Percentiles rank a stretch among this genome's conserved stretches.
These are phyloP conservation scores for Cronartium quercuum DNA, from an alignment of 1,284 basidiomycete genomes.

Conservation along the genomic window DNA sequence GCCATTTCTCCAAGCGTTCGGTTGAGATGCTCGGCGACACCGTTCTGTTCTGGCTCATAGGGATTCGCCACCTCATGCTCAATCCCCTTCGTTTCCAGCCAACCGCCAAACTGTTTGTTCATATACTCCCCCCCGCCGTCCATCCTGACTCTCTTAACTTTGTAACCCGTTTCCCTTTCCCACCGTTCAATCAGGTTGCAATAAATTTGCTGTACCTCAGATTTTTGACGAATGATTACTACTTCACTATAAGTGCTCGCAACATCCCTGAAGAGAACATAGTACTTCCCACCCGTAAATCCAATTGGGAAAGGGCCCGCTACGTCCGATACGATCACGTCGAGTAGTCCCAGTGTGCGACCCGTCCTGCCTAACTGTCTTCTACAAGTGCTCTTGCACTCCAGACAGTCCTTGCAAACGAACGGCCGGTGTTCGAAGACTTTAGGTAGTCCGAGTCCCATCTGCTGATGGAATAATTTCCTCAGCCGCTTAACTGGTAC, in stretches of 20 bases:
- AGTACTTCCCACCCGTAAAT: not conserved
- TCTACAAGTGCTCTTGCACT: not conserved
- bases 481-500: not conserved
- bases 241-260: not conserved
- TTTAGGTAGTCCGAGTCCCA: not conserved
- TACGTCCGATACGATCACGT: not conserved
- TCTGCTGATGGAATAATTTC: not conserved
- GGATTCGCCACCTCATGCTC: slow-evolving; percentile 1
- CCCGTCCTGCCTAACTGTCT: not conserved
- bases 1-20: slow-evolving; percentile 12
- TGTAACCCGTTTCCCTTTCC: not conserved
- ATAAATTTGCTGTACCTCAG: not conserved
- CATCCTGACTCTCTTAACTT: not conserved
- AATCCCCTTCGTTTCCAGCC: slow-evolving; percentile 13
- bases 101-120: not conserved
- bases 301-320: not conserved
- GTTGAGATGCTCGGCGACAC: slow-evolving; percentile 19
- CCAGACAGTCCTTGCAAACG: no score
- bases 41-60: slow-evolving; percentile 39
- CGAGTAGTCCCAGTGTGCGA: not conserved
- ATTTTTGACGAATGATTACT: not conserved
- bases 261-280: not conserved
- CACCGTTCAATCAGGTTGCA: not conserved
- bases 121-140: slow-evolving; percentile 11
- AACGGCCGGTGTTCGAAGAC: not conserved